Conservation (phyloP, 2,329 filamentous ascomycete genomes). For the Dendryphion nanum region DNA sequence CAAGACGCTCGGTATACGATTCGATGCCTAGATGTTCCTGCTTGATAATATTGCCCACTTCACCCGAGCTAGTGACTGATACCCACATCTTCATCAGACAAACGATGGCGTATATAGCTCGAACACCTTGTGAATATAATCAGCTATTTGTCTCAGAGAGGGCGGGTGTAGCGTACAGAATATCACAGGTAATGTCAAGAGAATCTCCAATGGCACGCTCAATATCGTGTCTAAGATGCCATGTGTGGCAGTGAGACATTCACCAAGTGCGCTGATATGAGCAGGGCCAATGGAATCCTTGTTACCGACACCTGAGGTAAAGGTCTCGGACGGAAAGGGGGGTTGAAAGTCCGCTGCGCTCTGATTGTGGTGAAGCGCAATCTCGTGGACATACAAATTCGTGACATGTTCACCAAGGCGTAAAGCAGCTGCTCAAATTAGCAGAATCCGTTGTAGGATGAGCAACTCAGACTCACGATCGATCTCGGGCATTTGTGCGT, state of each 20-base stretch:
- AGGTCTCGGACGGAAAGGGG: slow-evolving; percentile 43
- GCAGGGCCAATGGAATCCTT: slow-evolving; percentile 46
- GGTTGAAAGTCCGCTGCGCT: slow-evolving; percentile 43
- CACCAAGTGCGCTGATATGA: slow-evolving; percentile 48
- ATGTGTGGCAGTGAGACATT: slow-evolving; percentile 47
- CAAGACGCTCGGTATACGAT: slow-evolving; percentile 45
- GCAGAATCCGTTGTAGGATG: no score
- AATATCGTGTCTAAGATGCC: slow-evolving; percentile 51
- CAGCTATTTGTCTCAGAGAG: no score
- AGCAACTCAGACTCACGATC: slow-evolving; percentile 37
- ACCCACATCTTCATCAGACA: slow-evolving; percentile 62
- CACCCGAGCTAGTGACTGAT: slow-evolving; percentile 49
- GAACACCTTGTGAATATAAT: slow-evolving; percentile 42
- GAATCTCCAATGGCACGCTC: slow-evolving; percentile 45
- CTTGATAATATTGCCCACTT: slow-evolving; percentile 51
- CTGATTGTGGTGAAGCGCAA: slow-evolving; percentile 49
- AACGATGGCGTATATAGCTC: slow-evolving; percentile 57
- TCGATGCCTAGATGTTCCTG: slow-evolving; percentile 49
- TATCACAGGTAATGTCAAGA: slow-evolving; percentile 46
- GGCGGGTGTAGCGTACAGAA: slow-evolving; percentile 38
- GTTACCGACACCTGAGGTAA: slow-evolving; percentile 37
- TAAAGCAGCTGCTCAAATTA: slow-evolving; percentile 33
- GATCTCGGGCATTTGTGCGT: slow-evolving; percentile 39
- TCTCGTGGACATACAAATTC: slow-evolving; percentile 51
- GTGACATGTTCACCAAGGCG: slow-evolving; percentile 49